Percentiles rank a stretch among this genome's conserved stretches.
Conservation (phyloP, 2,329 filamentous ascomycete genomes). For the Diaporthe velutina region DNA sequence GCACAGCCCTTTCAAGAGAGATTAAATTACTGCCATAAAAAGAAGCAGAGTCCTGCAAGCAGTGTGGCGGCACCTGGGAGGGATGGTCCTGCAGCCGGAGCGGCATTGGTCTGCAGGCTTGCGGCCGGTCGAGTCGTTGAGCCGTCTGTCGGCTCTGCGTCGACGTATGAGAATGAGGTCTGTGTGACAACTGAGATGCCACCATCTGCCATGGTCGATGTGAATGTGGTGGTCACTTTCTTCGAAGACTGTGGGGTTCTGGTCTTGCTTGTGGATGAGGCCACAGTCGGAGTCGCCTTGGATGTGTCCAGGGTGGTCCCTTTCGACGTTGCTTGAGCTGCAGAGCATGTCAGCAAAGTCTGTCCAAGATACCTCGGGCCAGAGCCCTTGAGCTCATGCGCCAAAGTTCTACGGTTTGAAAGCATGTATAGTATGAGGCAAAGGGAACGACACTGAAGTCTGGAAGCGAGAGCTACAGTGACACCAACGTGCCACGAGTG, state of each 20-base stretch:
- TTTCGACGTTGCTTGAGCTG: constrained; percentile 6
- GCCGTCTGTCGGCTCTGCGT: constrained; percentile 48
- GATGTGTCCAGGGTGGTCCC: constrained; percentile 35
- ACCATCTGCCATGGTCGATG: constrained; percentile 61
- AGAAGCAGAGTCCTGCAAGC: constrained; percentile 7
- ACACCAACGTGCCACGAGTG: not conserved
- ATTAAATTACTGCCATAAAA: not conserved
- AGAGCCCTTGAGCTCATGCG: not conserved
- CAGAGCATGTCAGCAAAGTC: not conserved
- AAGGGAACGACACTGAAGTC: not conserved
- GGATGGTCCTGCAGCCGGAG: constrained; percentile 31
- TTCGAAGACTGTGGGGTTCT: constrained; percentile 49
- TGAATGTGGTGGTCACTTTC: constrained; percentile 53
- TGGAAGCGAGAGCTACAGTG: not conserved
- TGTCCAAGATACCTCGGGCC: not conserved
- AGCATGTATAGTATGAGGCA: not conserved
- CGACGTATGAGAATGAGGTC: constrained; percentile 63
- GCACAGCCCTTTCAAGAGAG: not conserved
- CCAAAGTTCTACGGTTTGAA: not conserved
- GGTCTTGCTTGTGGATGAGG: constrained; percentile 28
- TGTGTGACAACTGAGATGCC: constrained; percentile 60
- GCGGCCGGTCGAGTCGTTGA: constrained; percentile 51
- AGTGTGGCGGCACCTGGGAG: constrained; percentile 2
- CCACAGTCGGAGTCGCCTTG: constrained; percentile 19
- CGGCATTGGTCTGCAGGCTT: constrained; percentile 49